Evolutionary conservation across 768 basidiomycete species (phyloP), one percentile per base, ranked within the genome.

Genomic region (Lentinula boryana): DNA sequence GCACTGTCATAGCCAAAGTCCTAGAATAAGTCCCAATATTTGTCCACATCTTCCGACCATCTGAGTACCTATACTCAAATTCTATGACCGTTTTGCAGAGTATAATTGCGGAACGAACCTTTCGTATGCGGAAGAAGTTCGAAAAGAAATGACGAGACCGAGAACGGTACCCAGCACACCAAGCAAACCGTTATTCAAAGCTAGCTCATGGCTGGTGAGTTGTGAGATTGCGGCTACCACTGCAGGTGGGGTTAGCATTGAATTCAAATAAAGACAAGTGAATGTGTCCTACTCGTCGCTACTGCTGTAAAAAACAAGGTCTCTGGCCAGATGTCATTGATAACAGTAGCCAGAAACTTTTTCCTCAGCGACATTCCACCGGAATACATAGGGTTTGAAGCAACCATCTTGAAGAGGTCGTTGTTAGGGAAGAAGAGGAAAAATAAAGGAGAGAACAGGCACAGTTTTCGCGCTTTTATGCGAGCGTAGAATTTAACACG

Each of bases 81-180:
- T 60, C 35, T 36, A 32, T 36, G 16, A 50, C 18, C 49, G 33
- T 68, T 68, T 40, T n/a, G n/a, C 10, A 33, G n/a, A 15, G 23
- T 5, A 31, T 16, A 31, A 27, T 23, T 12, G 7, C 5, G n/a
- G 27, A 43, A 68, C 78, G 62, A 65, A 85, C 79, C 86, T 76
- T 58, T 87, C 84, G 67, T 88, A 88, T 1, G 88, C 87, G 40
- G 84, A 86, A 10, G 85, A 86, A 6, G 86, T 89, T 63, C 88
- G 76, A 74, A 89, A 91, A 0, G 85, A 86, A 56, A 91, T 84
- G 52, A 86, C 84, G 65, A 86, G 74, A 81, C 80, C 86, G 69
- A 88, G 81, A 31, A 89, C 85, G 13, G 85, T 86, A 80, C 88
- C 88, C 56, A 91, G 76, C 6, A 89, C 88, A 3, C 87, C 86